Base-by-base conservation (phyloP, 2,329 filamentous ascomycete species). In the Didymella lethalis region DNA sequence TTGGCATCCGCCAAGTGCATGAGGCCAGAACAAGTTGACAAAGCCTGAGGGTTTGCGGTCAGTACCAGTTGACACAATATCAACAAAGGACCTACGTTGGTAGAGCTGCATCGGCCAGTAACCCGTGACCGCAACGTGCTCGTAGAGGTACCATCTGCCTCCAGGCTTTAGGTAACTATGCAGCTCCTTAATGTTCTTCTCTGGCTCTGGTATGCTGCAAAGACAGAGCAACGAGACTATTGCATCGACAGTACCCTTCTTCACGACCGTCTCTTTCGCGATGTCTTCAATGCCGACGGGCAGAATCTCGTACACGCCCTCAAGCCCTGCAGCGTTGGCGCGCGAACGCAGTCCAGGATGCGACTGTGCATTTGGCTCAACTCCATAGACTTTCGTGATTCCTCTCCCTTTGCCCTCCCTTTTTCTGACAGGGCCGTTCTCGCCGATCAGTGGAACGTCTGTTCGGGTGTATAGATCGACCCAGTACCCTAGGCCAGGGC, bases 21-120 rank as follows among this genome's bases (percentile, higher is more conserved):
- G 48, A 16, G 64, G 64, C 64, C 64, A 66, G 32, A 66, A 66
- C 1, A 63, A 2, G 51, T 66, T 66, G 48, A 64, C 60, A 16
- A 63, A 56, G 25, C 40, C 63, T 64, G 23, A 2, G 4, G 7
- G 7, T 11, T 11, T 12, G 7, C 1, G 8, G 7, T 57, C 29
- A 57, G 54, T 18, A 11, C 8, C 7, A 6, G 2, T 18, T 2
- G 2, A n/a, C 3, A 12, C 25, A 4, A 28, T 5, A 16, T 2
- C 4, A 11, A 2, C 3, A 11, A 20, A 6, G 26, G 3, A 53
- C 64, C 11, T 61, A 66, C 64, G 53, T 58, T 66, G 64, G 40
- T 66, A 66, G 6, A 64, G n/a, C 29, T 50, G 59, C 60, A 66
- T 66, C 1, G 50, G 43, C 62, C 54, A 52, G 16, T 44, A 38